Conservation (phyloP, 768 basidiomycete species). For the Paxillus rubicundulus region DNA sequence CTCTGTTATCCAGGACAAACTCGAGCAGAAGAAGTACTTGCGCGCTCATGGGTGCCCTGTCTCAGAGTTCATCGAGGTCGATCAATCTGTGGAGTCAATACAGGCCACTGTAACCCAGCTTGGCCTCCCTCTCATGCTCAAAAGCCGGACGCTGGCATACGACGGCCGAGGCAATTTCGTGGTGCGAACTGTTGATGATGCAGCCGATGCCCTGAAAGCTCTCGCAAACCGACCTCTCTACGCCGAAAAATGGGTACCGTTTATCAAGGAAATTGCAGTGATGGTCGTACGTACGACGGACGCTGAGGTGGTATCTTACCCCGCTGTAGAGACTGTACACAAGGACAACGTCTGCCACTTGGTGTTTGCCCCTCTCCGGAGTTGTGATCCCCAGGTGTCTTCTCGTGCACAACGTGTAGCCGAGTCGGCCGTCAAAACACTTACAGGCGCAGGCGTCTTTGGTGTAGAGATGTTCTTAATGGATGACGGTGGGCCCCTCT, state of each 20-base stretch:
- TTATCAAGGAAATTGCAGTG: slow-evolving; percentile 87
- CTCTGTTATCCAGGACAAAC: slow-evolving; percentile 77
- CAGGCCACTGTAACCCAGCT: slow-evolving; percentile 51
- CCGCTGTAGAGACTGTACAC: slow-evolving; percentile 92
- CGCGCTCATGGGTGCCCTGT: slow-evolving; percentile 47
- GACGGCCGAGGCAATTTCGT: slow-evolving; percentile 94
- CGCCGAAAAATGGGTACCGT: slow-evolving; percentile 92
- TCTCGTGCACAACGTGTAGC: slow-evolving; percentile 68
- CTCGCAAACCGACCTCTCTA: slow-evolving; percentile 77
- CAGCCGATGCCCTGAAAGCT: slow-evolving; percentile 46
- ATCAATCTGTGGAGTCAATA: slow-evolving; percentile 51
- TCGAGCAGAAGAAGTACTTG: slow-evolving; percentile 64
- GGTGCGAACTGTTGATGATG: slow-evolving; percentile 52
- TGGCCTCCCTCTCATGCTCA: slow-evolving; percentile 92
- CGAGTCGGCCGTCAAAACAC: slow-evolving; percentile 72
- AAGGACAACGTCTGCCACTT: slow-evolving; percentile 92
- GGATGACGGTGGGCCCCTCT: slow-evolving; percentile 60
- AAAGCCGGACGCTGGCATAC: slow-evolving; percentile 92
- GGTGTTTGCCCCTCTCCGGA: slow-evolving; percentile 84
- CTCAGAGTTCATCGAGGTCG: slow-evolving; percentile 59
- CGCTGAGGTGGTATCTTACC: slow-evolving; percentile 81
- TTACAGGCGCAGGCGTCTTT: slow-evolving; percentile 90
- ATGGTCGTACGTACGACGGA: slow-evolving; percentile 86
- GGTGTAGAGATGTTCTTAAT: slow-evolving; percentile 98
- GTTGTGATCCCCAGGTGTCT: slow-evolving; percentile 50